These are phyloP conservation scores for Didymella glomerata DNA, from an alignment of 2,329 filamentous ascomycete species.

Conservation along the genomic window DNA sequence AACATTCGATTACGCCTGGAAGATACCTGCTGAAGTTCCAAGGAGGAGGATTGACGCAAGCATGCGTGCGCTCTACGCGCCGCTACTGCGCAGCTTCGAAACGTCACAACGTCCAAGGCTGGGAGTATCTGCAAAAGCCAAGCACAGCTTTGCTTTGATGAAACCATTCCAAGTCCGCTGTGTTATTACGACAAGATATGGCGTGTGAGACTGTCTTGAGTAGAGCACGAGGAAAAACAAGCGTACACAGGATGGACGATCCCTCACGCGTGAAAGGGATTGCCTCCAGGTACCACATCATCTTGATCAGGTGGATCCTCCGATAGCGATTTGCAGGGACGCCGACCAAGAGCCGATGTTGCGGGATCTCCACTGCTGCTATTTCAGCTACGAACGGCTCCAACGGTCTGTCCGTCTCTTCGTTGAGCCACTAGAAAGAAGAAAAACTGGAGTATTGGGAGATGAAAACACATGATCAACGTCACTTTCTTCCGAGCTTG, in stretches of 20 bases:
- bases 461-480: conserved; percentile 44
- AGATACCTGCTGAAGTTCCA: not conserved
- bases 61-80: conserved; percentile 4
- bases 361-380: conserved; percentile 33
- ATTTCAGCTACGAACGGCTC: conserved; percentile 34
- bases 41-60: conserved; percentile 40
- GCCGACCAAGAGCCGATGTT: conserved; percentile 21
- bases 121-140: not conserved
- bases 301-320: conserved; percentile 29
- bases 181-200: not conserved
- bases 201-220: not conserved
- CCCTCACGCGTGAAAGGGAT: not conserved
- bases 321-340: conserved; percentile 38
- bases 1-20: not conserved
- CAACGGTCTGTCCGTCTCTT: conserved; percentile 27
- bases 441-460: conserved; percentile 30
- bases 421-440: conserved; percentile 30
- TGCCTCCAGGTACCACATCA: conserved; percentile 28
- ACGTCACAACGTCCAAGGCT: conserved; percentile 18
- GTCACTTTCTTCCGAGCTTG: conserved; percentile 29
- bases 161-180: not conserved
- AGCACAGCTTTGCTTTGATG: not conserved
- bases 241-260: conserved; percentile 1
- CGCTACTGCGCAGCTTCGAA: conserved; percentile 7
- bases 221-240: not conserved